Evolutionary conservation across 1,284 basidiomycete genomes (phyloP).

Genomic region (Sphaerobolus stellatus): DNA sequence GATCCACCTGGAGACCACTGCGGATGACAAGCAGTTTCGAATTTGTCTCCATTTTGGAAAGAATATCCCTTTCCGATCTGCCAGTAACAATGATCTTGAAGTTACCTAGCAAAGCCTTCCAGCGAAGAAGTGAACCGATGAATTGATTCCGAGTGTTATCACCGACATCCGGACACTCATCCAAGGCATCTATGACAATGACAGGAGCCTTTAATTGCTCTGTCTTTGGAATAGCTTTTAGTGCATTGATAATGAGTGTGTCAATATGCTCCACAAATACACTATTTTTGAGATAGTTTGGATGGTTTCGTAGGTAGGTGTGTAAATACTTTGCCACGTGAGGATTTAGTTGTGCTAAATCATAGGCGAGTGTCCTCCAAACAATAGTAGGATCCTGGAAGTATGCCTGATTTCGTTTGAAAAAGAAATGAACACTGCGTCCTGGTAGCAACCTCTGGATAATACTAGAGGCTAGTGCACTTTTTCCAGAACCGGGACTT

Average conservation of each 20-base stretch:
- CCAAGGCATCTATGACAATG: conserved; percentile 23
- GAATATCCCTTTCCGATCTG: too few relatives aligned
- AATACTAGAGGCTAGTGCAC: conserved; percentile 23
- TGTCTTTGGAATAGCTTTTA: too few relatives aligned
- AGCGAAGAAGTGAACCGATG: too few relatives aligned
- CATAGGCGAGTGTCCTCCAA: conserved; percentile 22
- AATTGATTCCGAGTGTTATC: too few relatives aligned
- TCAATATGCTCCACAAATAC: not conserved
- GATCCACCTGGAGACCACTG: too few relatives aligned
- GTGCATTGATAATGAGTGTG: too few relatives aligned
- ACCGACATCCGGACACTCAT: conserved; percentile 19
- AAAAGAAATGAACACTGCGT: conserved; percentile 26
- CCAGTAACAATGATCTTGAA: too few relatives aligned
- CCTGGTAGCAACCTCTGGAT: conserved; percentile 15
- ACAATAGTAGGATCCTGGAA: conserved; percentile 23
- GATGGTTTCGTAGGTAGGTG: not conserved
- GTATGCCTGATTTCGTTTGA: conserved; percentile 27
- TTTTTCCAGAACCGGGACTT: conserved; percentile 29
- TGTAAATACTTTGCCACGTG: conserved; percentile 18
- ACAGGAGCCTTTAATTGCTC: not conserved
- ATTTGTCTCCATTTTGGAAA: too few relatives aligned
- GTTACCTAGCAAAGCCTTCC: too few relatives aligned
- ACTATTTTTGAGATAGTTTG: not conserved
- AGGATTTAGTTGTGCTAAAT: conserved; percentile 15
- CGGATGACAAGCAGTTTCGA: too few relatives aligned